Percentiles rank a stretch among this genome's conserved stretches.
These are phyloP conservation scores for Fusarium musae DNA, from an alignment of 2,329 filamentous ascomycete genomes.

Conservation along the genomic window DNA sequence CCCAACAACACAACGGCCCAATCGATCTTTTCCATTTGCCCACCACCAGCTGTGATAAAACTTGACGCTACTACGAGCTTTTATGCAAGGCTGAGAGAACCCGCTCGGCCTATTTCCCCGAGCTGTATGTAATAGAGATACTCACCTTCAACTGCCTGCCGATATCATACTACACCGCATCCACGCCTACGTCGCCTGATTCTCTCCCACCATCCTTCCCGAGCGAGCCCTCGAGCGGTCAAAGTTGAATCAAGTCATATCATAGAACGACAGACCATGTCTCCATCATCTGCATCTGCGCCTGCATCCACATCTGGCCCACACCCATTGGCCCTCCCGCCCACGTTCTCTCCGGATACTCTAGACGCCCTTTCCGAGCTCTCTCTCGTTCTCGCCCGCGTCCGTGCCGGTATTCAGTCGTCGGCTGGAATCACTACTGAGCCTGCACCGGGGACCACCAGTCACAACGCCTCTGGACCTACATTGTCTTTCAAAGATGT, in stretches of 20 bases:
- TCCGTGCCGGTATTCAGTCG: slow-evolving; percentile 65
- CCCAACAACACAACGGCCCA: slow-evolving; percentile 39
- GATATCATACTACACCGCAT: slow-evolving; percentile 25
- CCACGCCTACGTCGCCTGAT: slow-evolving; percentile 32
- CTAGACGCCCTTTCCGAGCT: slow-evolving; percentile 90
- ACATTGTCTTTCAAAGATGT: slow-evolving; percentile 75
- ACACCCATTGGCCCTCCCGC: slow-evolving; percentile 63
- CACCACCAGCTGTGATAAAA: slow-evolving; percentile 22
- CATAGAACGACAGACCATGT: slow-evolving; percentile 33
- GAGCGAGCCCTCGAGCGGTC: slow-evolving; percentile 15
- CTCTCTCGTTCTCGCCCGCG: slow-evolving; percentile 78
- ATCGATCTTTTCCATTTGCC: slow-evolving; percentile 39
- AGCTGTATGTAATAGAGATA: slow-evolving; percentile 9
- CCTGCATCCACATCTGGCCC: slow-evolving; percentile 32
- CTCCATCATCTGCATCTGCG: slow-evolving; percentile 46
- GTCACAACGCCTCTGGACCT: slow-evolving; percentile 49
- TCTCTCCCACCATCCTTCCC: slow-evolving; percentile 2
- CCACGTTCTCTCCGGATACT: slow-evolving; percentile 79
- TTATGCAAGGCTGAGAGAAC: slow-evolving; percentile 39
- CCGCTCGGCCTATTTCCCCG: slow-evolving; percentile 31
- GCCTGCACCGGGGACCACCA: slow-evolving; percentile 51
- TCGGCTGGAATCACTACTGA: slow-evolving; percentile 54
- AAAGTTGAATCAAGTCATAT: slow-evolving; percentile 12
- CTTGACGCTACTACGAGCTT: slow-evolving; percentile 29
- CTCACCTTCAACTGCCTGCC: slow-evolving; percentile 5